Percentiles rank a stretch among this genome's conserved stretches.
Conservation (phyloP, 176 grass and related monocot species). For the Avena sativa region DNA sequence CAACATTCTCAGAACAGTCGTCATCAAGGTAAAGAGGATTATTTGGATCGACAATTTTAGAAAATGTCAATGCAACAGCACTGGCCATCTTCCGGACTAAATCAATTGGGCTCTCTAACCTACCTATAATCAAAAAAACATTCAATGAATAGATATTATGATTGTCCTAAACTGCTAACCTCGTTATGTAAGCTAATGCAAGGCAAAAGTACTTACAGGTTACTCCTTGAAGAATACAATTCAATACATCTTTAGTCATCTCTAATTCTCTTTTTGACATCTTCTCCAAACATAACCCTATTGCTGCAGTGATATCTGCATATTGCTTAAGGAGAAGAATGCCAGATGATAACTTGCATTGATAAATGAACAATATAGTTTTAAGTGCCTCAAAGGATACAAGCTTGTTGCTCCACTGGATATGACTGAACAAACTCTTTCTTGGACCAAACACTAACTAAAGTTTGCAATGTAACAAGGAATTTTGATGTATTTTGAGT, state of each 20-base stretch:
- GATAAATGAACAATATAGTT: conserved; percentile 36
- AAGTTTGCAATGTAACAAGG: conserved; percentile 52
- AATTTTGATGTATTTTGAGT: conserved; percentile 63
- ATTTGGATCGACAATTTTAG: conserved; percentile 89
- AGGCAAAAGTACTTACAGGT: conserved; percentile 66
- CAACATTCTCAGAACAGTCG: conserved; percentile 75
- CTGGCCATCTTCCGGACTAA: conserved; percentile 90
- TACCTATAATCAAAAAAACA: conserved; percentile 66
- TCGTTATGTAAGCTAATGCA: conserved; percentile 38
- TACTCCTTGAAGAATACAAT: conserved; percentile 93
- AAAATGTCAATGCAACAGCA: conserved; percentile 89
- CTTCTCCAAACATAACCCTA: conserved; percentile 88
- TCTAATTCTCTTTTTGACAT: conserved; percentile 86
- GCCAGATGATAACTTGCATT: conserved; percentile 32
- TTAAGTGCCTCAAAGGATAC: conserved; percentile 73
- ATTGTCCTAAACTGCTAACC: conserved; percentile 7
- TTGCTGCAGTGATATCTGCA: conserved; percentile 89
- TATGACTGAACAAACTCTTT: conserved; percentile 93
- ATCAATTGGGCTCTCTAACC: conserved; percentile 92
- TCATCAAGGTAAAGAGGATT: conserved; percentile 95
- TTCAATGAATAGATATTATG: conserved; percentile 30
- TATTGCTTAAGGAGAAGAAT: conserved; percentile 56
- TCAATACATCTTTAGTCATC: conserved; percentile 78
- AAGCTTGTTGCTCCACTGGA: conserved; percentile 97
- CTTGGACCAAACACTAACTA: conserved; percentile 81